Evolutionary conservation across 441 rosid species (phyloP).

Genomic region (Eruca vesicaria): DNA sequence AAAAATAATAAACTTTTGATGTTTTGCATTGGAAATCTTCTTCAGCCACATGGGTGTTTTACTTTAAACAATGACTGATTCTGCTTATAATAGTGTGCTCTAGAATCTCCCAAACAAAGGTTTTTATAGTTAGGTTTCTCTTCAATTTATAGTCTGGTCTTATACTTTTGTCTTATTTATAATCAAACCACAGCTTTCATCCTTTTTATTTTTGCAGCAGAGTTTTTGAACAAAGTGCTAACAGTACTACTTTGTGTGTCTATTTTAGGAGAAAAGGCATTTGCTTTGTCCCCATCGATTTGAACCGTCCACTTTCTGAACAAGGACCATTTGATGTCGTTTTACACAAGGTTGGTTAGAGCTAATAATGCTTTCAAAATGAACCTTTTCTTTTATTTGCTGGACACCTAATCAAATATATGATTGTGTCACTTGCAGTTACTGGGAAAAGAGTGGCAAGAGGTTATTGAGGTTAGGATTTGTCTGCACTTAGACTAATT

Average conservation of each 20-base stretch:
- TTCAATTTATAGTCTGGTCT: not conserved
- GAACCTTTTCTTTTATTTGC: conserved; percentile 8
- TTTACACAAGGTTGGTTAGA: conserved; percentile 78
- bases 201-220: not conserved
- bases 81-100: not conserved
- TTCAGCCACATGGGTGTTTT: not conserved
- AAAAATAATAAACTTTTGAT: not conserved
- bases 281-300: conserved; percentile 70
- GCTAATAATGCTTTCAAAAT: conserved; percentile 2
- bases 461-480: conserved; percentile 64
- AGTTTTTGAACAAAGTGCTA: conserved; percentile 4
- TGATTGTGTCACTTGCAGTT: conserved; percentile 52
- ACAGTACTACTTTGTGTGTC: conserved; percentile 23
- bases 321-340: conserved; percentile 96
- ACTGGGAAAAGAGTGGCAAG: conserved; percentile 78
- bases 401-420: conserved; percentile 31
- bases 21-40: not conserved
- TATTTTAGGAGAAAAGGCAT: conserved; percentile 78
- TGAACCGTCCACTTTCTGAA: conserved; percentile 61
- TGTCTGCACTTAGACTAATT: not conserved
- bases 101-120: not conserved
- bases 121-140: not conserved
- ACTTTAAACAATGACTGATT: not conserved
- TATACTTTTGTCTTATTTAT: not conserved
- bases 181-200: conserved; percentile 19